A percentile compares a stretch with the other conserved stretches of the same genome.
Evolutionary conservation across 2,329 filamentous ascomycete species (phyloP).

Genomic region (Xylaria sp.): DNA sequence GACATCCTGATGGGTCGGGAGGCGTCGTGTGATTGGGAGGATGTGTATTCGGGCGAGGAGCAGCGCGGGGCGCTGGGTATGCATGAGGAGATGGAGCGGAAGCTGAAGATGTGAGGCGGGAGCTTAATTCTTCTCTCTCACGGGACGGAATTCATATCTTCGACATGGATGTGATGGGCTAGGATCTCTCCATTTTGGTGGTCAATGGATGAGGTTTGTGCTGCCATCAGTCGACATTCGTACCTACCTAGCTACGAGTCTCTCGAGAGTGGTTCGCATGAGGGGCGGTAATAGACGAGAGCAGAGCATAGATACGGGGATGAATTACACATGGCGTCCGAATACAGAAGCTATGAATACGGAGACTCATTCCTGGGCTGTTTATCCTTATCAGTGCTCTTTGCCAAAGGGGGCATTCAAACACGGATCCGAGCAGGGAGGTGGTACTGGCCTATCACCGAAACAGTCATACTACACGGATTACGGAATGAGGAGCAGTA

Average conservation of each 20-base stretch:
- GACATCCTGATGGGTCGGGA: conserved; percentile 83
- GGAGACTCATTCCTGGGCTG: background rate
- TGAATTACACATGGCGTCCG: background rate
- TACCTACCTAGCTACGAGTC: background rate
- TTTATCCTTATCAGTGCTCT: background rate
- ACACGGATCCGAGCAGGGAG: background rate
- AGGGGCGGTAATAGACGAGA: background rate
- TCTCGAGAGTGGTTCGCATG: background rate
- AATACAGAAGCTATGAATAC: background rate
- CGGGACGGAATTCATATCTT: too few relatives aligned
- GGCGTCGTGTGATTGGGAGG: conserved; percentile 79
- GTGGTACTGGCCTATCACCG: background rate
- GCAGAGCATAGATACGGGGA: background rate
- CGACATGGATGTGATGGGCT: too few relatives aligned
- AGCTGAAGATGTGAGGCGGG: conserved; percentile 65
- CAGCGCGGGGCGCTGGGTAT: conserved; percentile 64
- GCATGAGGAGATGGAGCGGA: conserved; percentile 91
- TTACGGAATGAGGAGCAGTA: background rate
- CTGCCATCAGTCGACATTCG: background rate
- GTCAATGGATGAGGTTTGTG: background rate
- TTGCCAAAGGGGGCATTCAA: background rate
- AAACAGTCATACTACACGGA: conserved; percentile 1
- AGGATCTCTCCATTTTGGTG: background rate
- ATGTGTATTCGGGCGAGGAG: conserved; percentile 80
- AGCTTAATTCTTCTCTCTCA: background rate